phyloP scores from a whole-genome alignment of 2,329 filamentous ascomycete species.

The Sporothrix inflata region DNA sequence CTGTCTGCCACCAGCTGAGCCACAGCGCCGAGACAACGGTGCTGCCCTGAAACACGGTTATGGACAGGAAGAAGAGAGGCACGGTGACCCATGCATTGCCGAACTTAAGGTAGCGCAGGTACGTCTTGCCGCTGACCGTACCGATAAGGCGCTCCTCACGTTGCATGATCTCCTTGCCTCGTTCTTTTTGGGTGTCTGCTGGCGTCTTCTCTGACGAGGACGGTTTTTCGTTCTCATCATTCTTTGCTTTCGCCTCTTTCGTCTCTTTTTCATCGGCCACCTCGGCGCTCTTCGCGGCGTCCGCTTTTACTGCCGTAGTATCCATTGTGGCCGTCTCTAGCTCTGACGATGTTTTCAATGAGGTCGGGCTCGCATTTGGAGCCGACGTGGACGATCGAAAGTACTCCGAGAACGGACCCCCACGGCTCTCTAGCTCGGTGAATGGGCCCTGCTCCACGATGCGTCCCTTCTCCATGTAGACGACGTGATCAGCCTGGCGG shows the following conservation, averaged over 20 bases:
- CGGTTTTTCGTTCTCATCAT: no score
- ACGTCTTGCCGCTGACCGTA: constrained; percentile 64
- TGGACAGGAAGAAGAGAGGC: constrained; percentile 53
- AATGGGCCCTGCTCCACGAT: constrained; percentile 67
- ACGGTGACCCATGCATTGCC: constrained; percentile 62
- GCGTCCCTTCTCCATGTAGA: constrained; percentile 68
- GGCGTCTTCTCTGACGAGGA: constrained; percentile 13
- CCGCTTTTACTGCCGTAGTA: background rate
- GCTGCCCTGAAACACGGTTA: constrained; percentile 61
- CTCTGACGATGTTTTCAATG: background rate
- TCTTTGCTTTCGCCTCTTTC: background rate
- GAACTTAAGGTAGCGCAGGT: constrained; percentile 64
- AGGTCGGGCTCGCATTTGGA: background rate
- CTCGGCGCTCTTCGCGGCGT: background rate
- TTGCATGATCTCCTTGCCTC: constrained; percentile 51
- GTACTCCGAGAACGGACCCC: background rate
- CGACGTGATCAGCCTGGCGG: constrained; percentile 67
- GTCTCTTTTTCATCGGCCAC: background rate
- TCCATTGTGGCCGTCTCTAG: background rate
- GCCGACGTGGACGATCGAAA: background rate
- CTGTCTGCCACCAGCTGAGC: constrained; percentile 69
- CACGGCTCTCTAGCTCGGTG: constrained; percentile 52
- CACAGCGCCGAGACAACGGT: constrained; percentile 68
- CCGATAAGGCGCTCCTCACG: constrained; percentile 62
- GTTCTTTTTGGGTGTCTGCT: background rate